Base-by-base conservation (phyloP, 2,329 filamentous ascomycete species). In the Xylariaceae sp. region DNA sequence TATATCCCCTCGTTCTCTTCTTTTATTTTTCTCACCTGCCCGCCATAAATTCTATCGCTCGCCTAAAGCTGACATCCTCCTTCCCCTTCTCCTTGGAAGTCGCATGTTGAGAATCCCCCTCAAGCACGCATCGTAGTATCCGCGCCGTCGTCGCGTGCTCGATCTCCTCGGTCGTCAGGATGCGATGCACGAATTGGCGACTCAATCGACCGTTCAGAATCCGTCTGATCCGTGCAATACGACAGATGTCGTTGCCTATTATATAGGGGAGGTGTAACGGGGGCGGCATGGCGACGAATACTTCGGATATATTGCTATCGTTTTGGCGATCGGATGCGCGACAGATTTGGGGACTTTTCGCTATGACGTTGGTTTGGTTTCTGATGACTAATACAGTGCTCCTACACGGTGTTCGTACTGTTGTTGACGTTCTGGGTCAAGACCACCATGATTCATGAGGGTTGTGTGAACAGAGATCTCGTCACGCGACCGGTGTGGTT, bases 221-320 rank as follows among this genome's bases (percentile, higher is more conserved):
- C 17, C 73, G 72, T 61, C 78, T 75, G 60, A 96, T 84, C 57
- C 91, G 85, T 0, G 80, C 74, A 59, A 91, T 81, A 59, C 81
- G 80, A 73, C 89, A 91, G 58, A 96, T 88, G 71, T 96, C 92
- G 52, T 84, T 93, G 59, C 92, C 92, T 55, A 96, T 77, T 53
- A 81, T 80, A 11, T 93, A 70, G 0, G 85, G 78, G n/a, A 85
- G 86, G 0, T 71, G 47, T 4, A 41, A 1, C 23, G 71, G 47
- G 61, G 53, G 9, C 44, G 55, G n/a, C 62, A 67, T 57, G 17
- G 52, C 57, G 59, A 44, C 30, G 37, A 3, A 48, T 2, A 17
- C 23, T 30, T 30, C 4, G 23, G 4, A 30, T 30, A 30, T 30
- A 18, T 18, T 18, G 4, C 23, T 4, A 4, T 30, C 23, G 23